Evolutionary conservation across 192 early-diverging fungal species (phyloP), one percentile per base, ranked within the genome.

Genomic region (Haplosporangium gracile): DNA sequence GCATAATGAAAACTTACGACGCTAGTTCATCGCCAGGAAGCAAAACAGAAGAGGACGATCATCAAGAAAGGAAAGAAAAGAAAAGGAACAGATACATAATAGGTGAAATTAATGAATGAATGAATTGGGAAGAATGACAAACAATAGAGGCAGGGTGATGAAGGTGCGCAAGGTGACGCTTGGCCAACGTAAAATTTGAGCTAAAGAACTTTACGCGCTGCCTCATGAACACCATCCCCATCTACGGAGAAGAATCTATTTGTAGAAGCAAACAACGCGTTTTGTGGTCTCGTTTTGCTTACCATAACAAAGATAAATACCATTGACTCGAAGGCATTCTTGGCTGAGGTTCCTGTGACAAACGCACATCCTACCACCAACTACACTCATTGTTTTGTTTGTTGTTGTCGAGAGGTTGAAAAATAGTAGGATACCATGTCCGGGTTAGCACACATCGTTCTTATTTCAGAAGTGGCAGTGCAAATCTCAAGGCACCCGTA

Each of bases 291-390:
- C 36, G 5, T 5, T 51, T 51, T 51, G 6, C 74, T 79, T 72
- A 85, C 83, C 63, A 85, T 80, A 0, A 85, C 83, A 63, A 85
- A 85, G 51, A 85, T 80, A 43, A 85, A 85, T 15, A 85, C 69
- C 83, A 85, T 85, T 16, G 83, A 85, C 53, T 85, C 83, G 45
- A 85, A 85, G 0, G 83, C 83, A 57, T 85, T 85, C 57, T 79
- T 85, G 51, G 83, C 83, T 18, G 83, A 85, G 32, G 83, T 72
- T 72, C 83, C 83, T 65, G 83, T 85, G 5, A 85, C 78, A 70
- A 85, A 85, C 1, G 83, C 83, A 39, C 83, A 70, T 38, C 83
- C 83, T 8, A 85, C 78, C 5, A 79, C 77, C 78, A 85, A 38
- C 83, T 85, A 57, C 15, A 4, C 11, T 7, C n/a, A 26, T 8